Conservation (phyloP, 371 early-diverging fungal genomes). For the Saksenaea vasiformis region DNA sequence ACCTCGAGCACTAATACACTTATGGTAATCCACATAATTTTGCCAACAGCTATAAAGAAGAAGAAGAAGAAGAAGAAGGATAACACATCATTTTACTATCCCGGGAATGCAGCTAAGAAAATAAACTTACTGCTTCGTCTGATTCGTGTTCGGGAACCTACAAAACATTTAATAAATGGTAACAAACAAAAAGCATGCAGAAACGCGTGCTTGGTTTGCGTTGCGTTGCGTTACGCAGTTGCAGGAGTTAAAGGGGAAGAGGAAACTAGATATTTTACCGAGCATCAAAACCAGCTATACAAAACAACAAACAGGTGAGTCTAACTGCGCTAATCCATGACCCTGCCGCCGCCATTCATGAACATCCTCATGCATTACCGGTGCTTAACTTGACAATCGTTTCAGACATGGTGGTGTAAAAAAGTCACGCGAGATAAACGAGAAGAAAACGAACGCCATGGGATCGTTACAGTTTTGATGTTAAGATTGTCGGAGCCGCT, state of each 20-base stretch:
- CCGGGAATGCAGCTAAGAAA: conserved; percentile 60
- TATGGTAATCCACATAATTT: conserved; percentile 93
- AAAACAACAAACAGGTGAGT: conserved; percentile 4
- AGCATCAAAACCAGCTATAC: conserved; percentile 65
- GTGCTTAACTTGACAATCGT: conserved; percentile 30
- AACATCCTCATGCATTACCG: conserved; percentile 16
- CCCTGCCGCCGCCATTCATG: not conserved
- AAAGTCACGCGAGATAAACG: conserved; percentile 22
- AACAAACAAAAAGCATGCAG: not conserved
- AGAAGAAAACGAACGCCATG: not conserved
- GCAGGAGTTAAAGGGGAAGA: not conserved
- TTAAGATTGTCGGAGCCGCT: too few relatives aligned
- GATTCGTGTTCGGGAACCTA: conserved; percentile 95
- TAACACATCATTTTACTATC: too few relatives aligned
- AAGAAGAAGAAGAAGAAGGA: too few relatives aligned
- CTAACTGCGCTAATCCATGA: not conserved
- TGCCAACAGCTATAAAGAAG: conserved; percentile 94
- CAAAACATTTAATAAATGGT: conserved; percentile 16
- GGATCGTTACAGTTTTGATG: not conserved
- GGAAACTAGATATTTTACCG: conserved; percentile 25
- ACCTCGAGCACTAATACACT: conserved; percentile 84
- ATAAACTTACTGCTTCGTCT: conserved; percentile 76
- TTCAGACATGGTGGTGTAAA: conserved; percentile 33
- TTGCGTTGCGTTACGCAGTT: not conserved
- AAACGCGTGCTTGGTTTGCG: not conserved